Base-by-base conservation (phyloP, 73 alveolate species). In the Paramecium octaurelia region DNA sequence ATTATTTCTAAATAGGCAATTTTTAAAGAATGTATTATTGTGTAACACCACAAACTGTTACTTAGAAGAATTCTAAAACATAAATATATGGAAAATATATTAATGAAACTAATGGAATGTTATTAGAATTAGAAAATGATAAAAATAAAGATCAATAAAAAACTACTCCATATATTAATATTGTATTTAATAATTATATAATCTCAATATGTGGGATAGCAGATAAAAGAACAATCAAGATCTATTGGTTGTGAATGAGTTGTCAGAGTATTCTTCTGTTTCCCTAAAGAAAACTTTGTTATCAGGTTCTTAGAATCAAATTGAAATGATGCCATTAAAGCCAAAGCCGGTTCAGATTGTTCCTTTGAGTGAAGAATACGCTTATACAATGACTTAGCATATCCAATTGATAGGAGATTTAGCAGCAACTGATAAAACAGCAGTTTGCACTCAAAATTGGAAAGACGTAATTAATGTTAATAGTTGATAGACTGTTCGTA, bases 351-450 rank as follows among this genome's bases (percentile, higher is more conserved):
- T 34, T 34, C 27, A 64, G 27, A 42, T 64, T 11, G 48, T 24
- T 31, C 84, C 84, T 64, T 31, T 34, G 27, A 64, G 46, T 64
- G 91, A 80, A 1, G 91, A 80, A 46, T 80, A 80, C 18, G 91
- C 91, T 18, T 42, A 80, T 46, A 44, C 73, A 1, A 27, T 31
- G 57, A 80, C 91, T 23, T 14, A 80, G 50, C 91, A 80, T 46
- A 80, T 42, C 8, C 73, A 80, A 42, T 80, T 80, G 58, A 80
- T 80, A 31, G 91, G 75, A 12, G 91, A 80, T 80, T 42, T 80
- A 6, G 91, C 91, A 80, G 34, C 76, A 6, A 64, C 23, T 20
- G 91, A 80, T 18, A 80, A 80, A 48, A 20, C 70, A 6, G 73
- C 73, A 10, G 46, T 80, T 8, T 44, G 91, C 46, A 80, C 91